phyloP scores from a whole-genome alignment of 306 rosid genomes.

The Neltuma alba region DNA sequence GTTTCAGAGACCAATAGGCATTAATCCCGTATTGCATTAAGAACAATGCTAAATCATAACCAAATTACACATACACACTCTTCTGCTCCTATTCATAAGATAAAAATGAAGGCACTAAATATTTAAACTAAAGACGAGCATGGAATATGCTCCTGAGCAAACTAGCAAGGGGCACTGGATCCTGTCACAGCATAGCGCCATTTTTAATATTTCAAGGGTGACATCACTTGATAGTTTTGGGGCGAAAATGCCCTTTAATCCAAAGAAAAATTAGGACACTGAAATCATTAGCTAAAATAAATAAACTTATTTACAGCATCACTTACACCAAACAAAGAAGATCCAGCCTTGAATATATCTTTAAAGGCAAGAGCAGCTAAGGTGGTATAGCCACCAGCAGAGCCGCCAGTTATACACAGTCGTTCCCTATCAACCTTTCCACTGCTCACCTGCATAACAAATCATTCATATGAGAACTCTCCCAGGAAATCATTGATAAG shows the following conservation, averaged over 20 bases:
- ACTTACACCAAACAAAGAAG: slow-evolving; percentile 94
- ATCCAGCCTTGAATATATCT: slow-evolving; percentile 82
- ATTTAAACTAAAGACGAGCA: no score
- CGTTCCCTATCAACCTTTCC: slow-evolving; percentile 84
- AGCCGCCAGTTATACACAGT: slow-evolving; percentile 87
- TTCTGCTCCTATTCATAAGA: no score
- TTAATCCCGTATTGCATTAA: slow-evolving; percentile 20
- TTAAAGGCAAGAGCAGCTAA: slow-evolving; percentile 89
- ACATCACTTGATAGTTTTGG: no score
- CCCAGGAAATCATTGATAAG: slow-evolving; percentile 22
- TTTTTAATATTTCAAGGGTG: no score
- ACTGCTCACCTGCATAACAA: slow-evolving; percentile 62
- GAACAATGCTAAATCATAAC: background rate
- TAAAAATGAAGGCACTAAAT: no score
- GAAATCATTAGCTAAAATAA: background rate
- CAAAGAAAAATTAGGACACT: background rate
- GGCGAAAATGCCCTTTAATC: no score
- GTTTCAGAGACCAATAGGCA: slow-evolving; percentile 38
- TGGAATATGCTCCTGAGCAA: no score
- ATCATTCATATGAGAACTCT: background rate
- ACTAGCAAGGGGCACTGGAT: no score
- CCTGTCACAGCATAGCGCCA: no score
- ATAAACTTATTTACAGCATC: slow-evolving; percentile 10
- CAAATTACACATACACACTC: background rate
- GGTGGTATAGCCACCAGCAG: slow-evolving; percentile 99